A percentile compares a stretch with the other conserved stretches of the same genome.
Evolutionary conservation across 2,329 filamentous ascomycete genomes (phyloP).

Genomic region (Dothiorella sarmentorum): DNA sequence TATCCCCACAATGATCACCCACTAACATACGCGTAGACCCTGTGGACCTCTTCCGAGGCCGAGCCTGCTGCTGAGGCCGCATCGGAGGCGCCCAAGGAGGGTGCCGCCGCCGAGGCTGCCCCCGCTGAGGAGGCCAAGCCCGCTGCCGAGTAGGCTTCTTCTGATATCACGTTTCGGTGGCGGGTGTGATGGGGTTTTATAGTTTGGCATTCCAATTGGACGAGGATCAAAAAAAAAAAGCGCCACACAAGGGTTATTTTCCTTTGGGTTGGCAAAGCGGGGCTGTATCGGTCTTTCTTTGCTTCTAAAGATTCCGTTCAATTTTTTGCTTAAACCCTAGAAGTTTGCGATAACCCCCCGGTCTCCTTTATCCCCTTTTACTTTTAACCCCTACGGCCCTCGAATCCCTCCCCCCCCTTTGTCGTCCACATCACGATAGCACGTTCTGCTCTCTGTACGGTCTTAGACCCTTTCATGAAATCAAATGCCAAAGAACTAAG

Average conservation of each 20-base stretch:
- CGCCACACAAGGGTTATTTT: slow-evolving; percentile 17
- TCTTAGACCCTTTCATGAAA: slow-evolving; percentile 18
- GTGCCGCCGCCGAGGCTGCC: slow-evolving; percentile 47
- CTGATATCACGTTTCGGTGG: slow-evolving; percentile 6
- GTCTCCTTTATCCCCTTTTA: slow-evolving; percentile 9
- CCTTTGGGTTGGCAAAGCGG: slow-evolving; percentile 17
- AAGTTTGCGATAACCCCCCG: slow-evolving; percentile 18
- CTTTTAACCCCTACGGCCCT: slow-evolving; percentile 14
- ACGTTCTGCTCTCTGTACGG: slow-evolving; percentile 17
- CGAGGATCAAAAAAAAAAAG: slow-evolving; percentile 18
- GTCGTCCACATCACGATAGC: slow-evolving; percentile 18
- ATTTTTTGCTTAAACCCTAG: slow-evolving; percentile 19
- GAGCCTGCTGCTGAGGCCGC: slow-evolving; percentile 59
- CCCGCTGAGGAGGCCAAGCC: slow-evolving; percentile 19
- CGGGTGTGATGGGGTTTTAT: slow-evolving; percentile 15
- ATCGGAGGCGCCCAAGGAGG: slow-evolving; percentile 41
- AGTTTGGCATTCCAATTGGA: slow-evolving; percentile 19
- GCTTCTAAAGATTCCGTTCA: slow-evolving; percentile 20
- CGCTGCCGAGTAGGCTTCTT: slow-evolving; percentile 16
- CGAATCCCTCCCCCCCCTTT: slow-evolving; percentile 17
- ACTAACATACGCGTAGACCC: slow-evolving; percentile 50
- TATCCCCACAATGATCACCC: not conserved
- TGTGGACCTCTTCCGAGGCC: slow-evolving; percentile 93
- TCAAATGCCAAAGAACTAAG: slow-evolving; percentile 19
- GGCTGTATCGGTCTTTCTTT: slow-evolving; percentile 19